phyloP scores from a whole-genome alignment of 2,329 filamentous ascomycete species.

The Epichloe sibirici region DNA sequence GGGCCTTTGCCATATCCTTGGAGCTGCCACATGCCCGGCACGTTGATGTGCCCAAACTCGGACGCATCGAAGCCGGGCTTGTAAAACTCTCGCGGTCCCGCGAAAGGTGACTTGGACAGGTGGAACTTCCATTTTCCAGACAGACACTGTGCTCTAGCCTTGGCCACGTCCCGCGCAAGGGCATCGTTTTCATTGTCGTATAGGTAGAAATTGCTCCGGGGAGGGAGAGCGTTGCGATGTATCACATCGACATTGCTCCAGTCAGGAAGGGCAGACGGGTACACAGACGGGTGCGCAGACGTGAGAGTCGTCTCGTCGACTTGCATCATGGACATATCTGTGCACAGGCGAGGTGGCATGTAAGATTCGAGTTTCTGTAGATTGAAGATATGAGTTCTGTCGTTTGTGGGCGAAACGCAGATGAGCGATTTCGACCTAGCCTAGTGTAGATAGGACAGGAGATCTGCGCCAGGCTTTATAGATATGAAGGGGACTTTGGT shows the following conservation, averaged over 20 bases:
- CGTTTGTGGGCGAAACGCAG: no score
- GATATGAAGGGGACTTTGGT: not conserved
- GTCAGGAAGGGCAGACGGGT: conserved; percentile 28
- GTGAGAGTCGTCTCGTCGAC: not conserved
- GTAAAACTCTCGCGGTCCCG: conserved; percentile 31
- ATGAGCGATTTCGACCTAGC: no score
- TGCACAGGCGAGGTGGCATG: not conserved
- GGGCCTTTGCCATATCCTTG: conserved; percentile 52
- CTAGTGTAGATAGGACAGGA: not conserved
- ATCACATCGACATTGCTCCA: conserved; percentile 50
- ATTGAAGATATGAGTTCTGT: not conserved
- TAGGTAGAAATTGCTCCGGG: conserved; percentile 43
- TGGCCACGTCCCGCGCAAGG: conserved; percentile 26
- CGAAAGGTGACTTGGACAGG: conserved; percentile 31
- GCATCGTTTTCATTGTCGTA: conserved; percentile 38
- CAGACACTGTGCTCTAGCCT: conserved; percentile 29
- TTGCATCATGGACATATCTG: not conserved
- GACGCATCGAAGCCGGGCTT: conserved; percentile 22
- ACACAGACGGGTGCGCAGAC: not conserved
- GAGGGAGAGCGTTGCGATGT: conserved; percentile 46
- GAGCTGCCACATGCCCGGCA: conserved; percentile 61
- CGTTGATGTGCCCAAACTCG: conserved; percentile 32
- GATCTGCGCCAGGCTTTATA: not conserved
- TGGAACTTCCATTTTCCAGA: conserved; percentile 45
- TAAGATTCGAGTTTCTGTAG: not conserved